Evolutionary conservation across 306 rosid genomes (phyloP).

Genomic region (Malus asiatica): DNA sequence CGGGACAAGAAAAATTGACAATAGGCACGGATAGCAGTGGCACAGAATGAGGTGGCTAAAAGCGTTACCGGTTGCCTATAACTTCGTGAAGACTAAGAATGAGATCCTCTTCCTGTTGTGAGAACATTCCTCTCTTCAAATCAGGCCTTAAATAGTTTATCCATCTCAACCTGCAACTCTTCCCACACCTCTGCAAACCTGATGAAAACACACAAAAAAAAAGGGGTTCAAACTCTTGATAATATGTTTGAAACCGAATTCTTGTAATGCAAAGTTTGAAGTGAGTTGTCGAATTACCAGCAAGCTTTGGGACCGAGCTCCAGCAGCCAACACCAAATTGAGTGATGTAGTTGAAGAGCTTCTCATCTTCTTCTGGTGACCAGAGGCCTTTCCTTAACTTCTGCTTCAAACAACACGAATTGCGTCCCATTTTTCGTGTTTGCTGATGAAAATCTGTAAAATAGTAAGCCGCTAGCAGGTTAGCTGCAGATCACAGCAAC

Average conservation of each 20-base stretch:
- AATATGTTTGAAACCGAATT: not conserved
- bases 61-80: conserved; percentile 67
- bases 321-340: conserved; percentile 90
- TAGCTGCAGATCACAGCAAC: not conserved
- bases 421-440: conserved; percentile 62
- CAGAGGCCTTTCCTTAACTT: conserved; percentile 83
- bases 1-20: not conserved
- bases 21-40: not conserved
- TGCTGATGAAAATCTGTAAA: conserved; percentile 3
- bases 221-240: conserved; percentile 6
- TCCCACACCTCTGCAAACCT: conserved; percentile 91
- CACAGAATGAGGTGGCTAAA: not conserved
- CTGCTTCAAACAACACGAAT: conserved; percentile 72
- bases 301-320: conserved; percentile 93
- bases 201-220: not conserved
- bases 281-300: conserved; percentile 34
- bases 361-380: conserved; percentile 97
- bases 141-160: conserved; percentile 90
- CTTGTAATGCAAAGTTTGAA: not conserved
- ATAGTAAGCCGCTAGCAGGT: conserved; percentile 5
- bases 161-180: conserved; percentile 93
- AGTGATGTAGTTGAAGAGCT: conserved; percentile 82
- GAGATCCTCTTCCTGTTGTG: conserved; percentile 79
- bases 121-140: conserved; percentile 85
- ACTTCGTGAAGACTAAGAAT: conserved; percentile 76